Conservation (phyloP, 164 flowering plant genomes). For the Paratinospora sagittata region DNA sequence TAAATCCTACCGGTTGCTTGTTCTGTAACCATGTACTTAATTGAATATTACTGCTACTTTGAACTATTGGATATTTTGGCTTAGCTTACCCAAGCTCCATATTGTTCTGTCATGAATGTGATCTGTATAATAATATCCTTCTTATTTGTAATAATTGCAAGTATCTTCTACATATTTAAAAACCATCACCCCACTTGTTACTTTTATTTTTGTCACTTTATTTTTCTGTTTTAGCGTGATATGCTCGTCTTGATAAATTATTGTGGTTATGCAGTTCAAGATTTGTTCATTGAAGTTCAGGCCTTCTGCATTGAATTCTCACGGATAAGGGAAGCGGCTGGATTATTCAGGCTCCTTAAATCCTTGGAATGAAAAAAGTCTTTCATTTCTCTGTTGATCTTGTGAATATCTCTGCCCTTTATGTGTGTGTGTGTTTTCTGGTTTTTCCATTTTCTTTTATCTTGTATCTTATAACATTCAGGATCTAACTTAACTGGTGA, state of each 20-base stretch:
- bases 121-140: no score
- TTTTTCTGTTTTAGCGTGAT: no score
- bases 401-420: not conserved
- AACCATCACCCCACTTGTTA: no score
- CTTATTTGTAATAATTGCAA: no score
- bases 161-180: no score
- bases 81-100: no score
- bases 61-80: no score
- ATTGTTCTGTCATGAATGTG: no score
- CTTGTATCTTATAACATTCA: not conserved
- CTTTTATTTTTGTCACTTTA: no score
- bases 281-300: constrained; percentile 94
- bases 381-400: constrained; percentile 1
- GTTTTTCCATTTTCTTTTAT: not conserved
- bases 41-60: no score
- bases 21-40: no score
- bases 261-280: constrained; percentile 64
- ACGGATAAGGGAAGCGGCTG: constrained; percentile 88
- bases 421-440: not conserved
- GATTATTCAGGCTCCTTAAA: constrained; percentile 86
- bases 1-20: no score
- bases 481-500: not conserved
- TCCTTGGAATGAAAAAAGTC: constrained; percentile 45
- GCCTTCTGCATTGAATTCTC: constrained; percentile 97
- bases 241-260: constrained; percentile 4